Percentiles rank a stretch among this genome's conserved stretches.
Evolutionary conservation across 768 basidiomycete genomes (phyloP).

Genomic region (Epithele typhae): DNA sequence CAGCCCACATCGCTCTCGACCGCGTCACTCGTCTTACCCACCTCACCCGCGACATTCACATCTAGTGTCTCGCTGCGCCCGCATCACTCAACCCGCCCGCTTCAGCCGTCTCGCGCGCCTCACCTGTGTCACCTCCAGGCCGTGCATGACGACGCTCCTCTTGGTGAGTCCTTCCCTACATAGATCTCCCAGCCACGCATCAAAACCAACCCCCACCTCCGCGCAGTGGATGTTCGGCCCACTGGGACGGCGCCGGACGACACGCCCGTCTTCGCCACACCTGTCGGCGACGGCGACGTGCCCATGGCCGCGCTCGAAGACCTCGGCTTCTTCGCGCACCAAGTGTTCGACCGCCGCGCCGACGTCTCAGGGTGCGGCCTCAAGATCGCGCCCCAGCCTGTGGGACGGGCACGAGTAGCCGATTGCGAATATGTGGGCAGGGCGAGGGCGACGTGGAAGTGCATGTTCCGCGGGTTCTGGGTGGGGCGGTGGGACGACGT

Average conservation of each 20-base stretch:
- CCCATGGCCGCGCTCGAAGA: constrained; percentile 29
- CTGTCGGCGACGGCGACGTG: constrained; percentile 17
- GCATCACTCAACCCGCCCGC: too few relatives aligned
- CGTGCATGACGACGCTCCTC: constrained; percentile 17
- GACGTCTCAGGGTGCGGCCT: constrained; percentile 22
- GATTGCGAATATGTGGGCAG: background rate
- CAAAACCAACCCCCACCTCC: background rate
- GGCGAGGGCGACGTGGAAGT: constrained; percentile 7
- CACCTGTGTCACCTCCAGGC: constrained; percentile 31
- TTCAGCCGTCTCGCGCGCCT: too few relatives aligned
- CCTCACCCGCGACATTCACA: too few relatives aligned
- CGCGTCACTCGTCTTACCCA: too few relatives aligned
- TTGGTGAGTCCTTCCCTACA: constrained; percentile 2
- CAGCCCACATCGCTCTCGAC: too few relatives aligned
- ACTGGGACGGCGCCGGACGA: constrained; percentile 21
- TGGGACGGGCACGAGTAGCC: constrained; percentile 1
- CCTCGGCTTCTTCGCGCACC: constrained; percentile 27
- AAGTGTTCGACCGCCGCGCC: constrained; percentile 27
- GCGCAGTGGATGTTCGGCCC: constrained; percentile 17
- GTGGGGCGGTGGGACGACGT: constrained; percentile 22
- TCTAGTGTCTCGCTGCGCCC: too few relatives aligned
- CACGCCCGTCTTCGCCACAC: constrained; percentile 25
- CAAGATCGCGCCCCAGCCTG: constrained; percentile 16
- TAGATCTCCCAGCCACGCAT: background rate
- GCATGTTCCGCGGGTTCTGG: constrained; percentile 38